Percentiles rank a stretch among this genome's conserved stretches.
Evolutionary conservation across 345 rosid genomes (phyloP).

Genomic region (Brassica incana): DNA sequence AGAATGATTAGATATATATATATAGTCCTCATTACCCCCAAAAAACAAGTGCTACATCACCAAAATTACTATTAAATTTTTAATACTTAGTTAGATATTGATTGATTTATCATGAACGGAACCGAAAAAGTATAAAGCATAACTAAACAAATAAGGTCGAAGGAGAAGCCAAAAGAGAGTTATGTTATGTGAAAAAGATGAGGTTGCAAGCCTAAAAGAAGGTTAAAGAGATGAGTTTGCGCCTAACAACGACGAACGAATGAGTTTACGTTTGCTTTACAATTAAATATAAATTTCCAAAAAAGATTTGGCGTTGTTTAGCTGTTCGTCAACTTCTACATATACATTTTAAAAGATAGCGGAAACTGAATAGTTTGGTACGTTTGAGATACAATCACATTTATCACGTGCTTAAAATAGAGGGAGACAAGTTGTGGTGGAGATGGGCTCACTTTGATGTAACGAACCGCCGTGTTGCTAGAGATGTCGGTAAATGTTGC

Average conservation of each 20-base stretch:
- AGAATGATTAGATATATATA: too few species aligned
- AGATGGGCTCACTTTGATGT: conserved; percentile 20
- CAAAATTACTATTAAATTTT: background rate
- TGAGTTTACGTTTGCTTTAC: too few species aligned
- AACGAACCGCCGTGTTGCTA: conserved; percentile 31
- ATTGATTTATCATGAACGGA: background rate
- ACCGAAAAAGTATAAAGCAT: background rate
- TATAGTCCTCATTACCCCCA: too few species aligned
- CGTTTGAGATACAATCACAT: conserved; percentile 13
- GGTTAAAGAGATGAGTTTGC: conserved; percentile 20
- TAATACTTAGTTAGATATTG: background rate
- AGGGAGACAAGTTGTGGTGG: conserved; percentile 10
- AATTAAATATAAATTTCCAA: background rate
- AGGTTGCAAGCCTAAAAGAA: background rate
- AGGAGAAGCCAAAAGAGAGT: conserved; percentile 11
- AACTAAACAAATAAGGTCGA: background rate
- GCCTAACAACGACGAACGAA: conserved; percentile 31
- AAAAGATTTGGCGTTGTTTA: background rate
- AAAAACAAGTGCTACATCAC: background rate
- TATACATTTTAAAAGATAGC: background rate
- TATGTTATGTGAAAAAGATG: background rate
- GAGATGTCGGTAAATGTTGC: conserved; percentile 37
- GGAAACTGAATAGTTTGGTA: conserved; percentile 29
- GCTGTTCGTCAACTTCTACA: background rate
- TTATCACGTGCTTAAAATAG: conserved; percentile 22